phyloP scores from a whole-genome alignment of 2,329 filamentous ascomycete species.

The Aspergillus flavus region DNA sequence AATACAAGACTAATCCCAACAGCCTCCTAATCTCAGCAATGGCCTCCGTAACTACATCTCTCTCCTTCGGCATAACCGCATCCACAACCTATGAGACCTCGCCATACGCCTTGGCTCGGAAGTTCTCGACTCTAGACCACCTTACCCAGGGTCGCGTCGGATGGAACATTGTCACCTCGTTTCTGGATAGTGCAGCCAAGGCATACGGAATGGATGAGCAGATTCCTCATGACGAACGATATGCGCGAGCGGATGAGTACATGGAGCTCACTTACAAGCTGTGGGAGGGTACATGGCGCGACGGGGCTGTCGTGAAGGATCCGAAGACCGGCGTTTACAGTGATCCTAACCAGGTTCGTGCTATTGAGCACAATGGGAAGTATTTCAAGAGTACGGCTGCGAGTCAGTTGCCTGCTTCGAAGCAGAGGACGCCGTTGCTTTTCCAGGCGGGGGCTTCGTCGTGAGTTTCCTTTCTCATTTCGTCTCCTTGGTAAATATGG shows the following conservation, averaged over 20 bases:
- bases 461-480: neutral
- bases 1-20: neutral
- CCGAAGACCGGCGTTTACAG: constrained; percentile 17
- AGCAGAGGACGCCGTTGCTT: constrained; percentile 49
- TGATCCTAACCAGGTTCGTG: constrained; percentile 23
- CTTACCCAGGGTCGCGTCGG: constrained; percentile 52
- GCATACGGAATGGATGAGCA: constrained; percentile 45
- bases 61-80: constrained; percentile 54
- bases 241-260: constrained; percentile 49
- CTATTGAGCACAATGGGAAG: constrained; percentile 34
- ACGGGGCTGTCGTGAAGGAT: constrained; percentile 31
- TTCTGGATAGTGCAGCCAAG: constrained; percentile 45
- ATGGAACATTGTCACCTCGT: constrained; percentile 54
- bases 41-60: constrained; percentile 46
- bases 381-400: constrained; percentile 39
- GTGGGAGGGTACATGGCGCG: constrained; percentile 54
- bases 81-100: constrained; percentile 54
- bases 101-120: constrained; percentile 54
- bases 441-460: constrained; percentile 48
- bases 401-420: constrained; percentile 35
- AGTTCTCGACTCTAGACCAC: constrained; percentile 56
- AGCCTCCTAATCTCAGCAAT: constrained; percentile 44
- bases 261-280: constrained; percentile 47
- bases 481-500: too few relatives aligned
- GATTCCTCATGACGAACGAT: constrained; percentile 50